Conservation (phyloP, 139 green algal genomes). For the Closterium sp. region DNA sequence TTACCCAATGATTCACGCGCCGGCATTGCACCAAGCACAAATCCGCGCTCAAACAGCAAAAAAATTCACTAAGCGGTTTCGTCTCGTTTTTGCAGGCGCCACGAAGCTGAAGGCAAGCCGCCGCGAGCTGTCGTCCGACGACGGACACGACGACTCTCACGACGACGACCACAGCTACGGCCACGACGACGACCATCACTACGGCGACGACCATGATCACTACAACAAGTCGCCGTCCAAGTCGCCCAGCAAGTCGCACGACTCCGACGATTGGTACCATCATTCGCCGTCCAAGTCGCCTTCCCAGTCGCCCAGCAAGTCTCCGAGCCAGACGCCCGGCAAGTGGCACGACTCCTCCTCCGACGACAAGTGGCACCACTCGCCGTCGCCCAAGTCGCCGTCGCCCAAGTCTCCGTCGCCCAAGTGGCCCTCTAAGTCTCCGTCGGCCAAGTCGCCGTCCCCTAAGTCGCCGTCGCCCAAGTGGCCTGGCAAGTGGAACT, state of each 20-base stretch:
- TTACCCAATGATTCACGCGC: too few species aligned
- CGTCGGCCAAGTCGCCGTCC: too few species aligned
- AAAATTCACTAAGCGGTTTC: too few species aligned
- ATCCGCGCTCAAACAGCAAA: too few species aligned
- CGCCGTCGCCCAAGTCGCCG: too few species aligned
- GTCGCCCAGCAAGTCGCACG: neutral
- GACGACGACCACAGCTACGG: neutral
- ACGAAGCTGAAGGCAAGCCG: neutral
- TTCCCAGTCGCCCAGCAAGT: neutral
- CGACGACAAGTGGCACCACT: too few species aligned
- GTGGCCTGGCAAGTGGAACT: neutral
- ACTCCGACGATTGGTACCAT: neutral
- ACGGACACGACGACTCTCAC: too few species aligned
- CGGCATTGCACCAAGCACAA: too few species aligned
- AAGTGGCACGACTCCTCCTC: neutral
- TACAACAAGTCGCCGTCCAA: neutral
- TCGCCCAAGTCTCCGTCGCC: too few species aligned
- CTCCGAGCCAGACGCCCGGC: too few species aligned
- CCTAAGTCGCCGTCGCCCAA: neutral
- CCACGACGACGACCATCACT: neutral
- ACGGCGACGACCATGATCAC: neutral
- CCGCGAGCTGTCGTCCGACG: neutral
- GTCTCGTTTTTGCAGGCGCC: neutral
- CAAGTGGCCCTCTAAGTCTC: too few species aligned
- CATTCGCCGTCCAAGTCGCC: neutral